Evolutionary conservation across 176 grass and related monocot species (phyloP).

Genomic region (Miscanthus lutarioriparius): DNA sequence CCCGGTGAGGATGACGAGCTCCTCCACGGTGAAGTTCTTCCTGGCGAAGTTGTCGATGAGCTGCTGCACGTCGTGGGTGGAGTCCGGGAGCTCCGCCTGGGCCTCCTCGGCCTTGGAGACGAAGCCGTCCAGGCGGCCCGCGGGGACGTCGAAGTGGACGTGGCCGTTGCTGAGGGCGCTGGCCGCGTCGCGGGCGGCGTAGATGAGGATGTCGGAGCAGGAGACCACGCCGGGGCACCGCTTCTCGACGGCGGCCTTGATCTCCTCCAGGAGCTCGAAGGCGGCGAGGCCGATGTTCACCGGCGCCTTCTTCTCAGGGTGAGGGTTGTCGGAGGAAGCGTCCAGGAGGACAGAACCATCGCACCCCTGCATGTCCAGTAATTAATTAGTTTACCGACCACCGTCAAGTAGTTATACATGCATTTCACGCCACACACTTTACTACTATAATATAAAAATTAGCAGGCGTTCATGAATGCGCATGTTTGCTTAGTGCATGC

Average conservation of each 20-base stretch:
- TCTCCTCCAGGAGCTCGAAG: conserved; percentile 63
- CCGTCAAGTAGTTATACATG: too few relatives aligned
- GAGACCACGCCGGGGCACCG: conserved; percentile 57
- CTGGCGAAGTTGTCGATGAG: conserved; percentile 39
- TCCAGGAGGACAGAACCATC: conserved; percentile 62
- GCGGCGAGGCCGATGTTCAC: conserved; percentile 49
- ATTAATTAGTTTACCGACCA: too few relatives aligned
- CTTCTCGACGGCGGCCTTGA: conserved; percentile 52
- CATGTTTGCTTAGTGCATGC: neutral
- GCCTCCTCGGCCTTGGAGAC: conserved; percentile 47
- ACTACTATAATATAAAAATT: too few relatives aligned
- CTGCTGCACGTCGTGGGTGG: conserved; percentile 23
- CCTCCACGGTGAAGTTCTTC: conserved; percentile 57
- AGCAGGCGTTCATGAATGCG: too few relatives aligned
- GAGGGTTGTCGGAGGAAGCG: conserved; percentile 27
- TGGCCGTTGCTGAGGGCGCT: conserved; percentile 44
- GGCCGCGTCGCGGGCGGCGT: conserved; percentile 55
- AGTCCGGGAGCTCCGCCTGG: conserved; percentile 51
- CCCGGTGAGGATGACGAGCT: conserved; percentile 64
- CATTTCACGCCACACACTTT: too few relatives aligned
- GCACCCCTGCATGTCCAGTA: conserved; percentile 44
- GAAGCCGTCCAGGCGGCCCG: conserved; percentile 58
- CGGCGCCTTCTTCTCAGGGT: conserved; percentile 51
- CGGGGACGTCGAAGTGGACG: conserved; percentile 50
- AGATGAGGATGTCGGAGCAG: conserved; percentile 64